Percentiles rank a stretch among this genome's conserved stretches.
Evolutionary conservation across 139 green algal species (phyloP).

Genomic region (Tetraselmis chui): DNA sequence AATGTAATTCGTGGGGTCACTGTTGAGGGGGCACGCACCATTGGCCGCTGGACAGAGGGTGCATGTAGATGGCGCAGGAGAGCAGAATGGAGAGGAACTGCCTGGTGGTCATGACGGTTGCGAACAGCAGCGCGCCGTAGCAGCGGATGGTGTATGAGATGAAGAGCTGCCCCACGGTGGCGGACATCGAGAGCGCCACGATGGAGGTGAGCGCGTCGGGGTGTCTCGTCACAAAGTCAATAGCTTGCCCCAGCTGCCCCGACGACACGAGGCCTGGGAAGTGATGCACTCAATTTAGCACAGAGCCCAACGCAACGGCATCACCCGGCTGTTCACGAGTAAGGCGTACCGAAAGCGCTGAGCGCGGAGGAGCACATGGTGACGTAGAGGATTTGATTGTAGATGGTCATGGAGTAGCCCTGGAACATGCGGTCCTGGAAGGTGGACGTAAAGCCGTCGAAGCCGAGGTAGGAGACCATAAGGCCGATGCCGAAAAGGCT

Average conservation of each 20-base stretch:
- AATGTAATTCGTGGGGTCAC: neutral
- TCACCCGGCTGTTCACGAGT: too few species aligned
- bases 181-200: slow-evolving; percentile 51
- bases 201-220: slow-evolving; percentile 51
- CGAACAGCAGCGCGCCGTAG: slow-evolving; percentile 88
- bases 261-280: slow-evolving; percentile 33
- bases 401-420: slow-evolving; percentile 48
- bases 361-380: slow-evolving; percentile 57
- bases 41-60: slow-evolving; percentile 56
- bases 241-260: slow-evolving; percentile 47
- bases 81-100: slow-evolving; percentile 88
- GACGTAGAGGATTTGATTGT: slow-evolving; percentile 64
- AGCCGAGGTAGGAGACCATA: slow-evolving; percentile 39
- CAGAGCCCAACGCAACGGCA: too few species aligned
- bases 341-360: slow-evolving; percentile 27
- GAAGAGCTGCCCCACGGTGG: slow-evolving; percentile 50
- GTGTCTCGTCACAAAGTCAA: slow-evolving; percentile 62
- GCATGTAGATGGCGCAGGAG: slow-evolving; percentile 70
- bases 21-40: slow-evolving; percentile 32
- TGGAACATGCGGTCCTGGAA: slow-evolving; percentile 55
- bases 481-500: slow-evolving; percentile 36
- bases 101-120: slow-evolving; percentile 88
- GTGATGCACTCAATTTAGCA: too few species aligned
- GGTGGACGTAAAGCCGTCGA: slow-evolving; percentile 48
- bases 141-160: slow-evolving; percentile 35